Conservation (phyloP, 2,329 filamentous ascomycete species). For the Claviceps citrina region DNA sequence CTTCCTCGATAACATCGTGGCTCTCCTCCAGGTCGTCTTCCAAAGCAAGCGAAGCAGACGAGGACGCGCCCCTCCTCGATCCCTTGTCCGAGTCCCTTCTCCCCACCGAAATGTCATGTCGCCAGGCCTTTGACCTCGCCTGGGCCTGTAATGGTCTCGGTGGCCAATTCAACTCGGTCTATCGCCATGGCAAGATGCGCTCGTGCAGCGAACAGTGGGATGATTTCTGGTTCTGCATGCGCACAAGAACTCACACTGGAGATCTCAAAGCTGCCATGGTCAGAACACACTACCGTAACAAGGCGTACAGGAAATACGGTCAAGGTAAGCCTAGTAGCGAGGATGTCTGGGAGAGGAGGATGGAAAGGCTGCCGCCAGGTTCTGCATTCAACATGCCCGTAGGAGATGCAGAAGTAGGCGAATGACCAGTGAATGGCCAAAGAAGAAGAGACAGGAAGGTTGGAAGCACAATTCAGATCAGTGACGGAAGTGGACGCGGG, state of each 20-base stretch:
- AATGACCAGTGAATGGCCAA: constrained; percentile 31
- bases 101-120: constrained; percentile 74
- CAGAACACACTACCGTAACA: constrained; percentile 50
- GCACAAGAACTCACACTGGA: constrained; percentile 48
- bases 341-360: constrained; percentile 73
- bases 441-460: constrained; percentile 19
- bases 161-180: constrained; percentile 82
- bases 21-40: constrained; percentile 20
- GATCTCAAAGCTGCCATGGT: constrained; percentile 46
- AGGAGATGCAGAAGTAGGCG: constrained; percentile 21
- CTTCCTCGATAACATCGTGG: constrained; percentile 19
- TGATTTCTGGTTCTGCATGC: constrained; percentile 98
- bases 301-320: constrained; percentile 49
- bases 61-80: constrained; percentile 18
- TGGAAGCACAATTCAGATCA: constrained; percentile 13
- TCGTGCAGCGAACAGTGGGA: constrained; percentile 75
- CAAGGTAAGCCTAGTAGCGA: constrained; percentile 57
- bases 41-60: constrained; percentile 9
- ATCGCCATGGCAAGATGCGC: constrained; percentile 66
- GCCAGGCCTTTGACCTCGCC: constrained; percentile 76
- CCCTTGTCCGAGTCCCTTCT: constrained; percentile 54
- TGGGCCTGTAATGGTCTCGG: constrained; percentile 89
- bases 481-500: too few relatives aligned
- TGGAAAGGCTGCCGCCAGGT: constrained; percentile 38
- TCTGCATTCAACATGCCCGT: constrained; percentile 29